Evolutionary conservation across 2,329 filamentous ascomycete species (phyloP).

Genomic region (Ampelomyces quisqualis): DNA sequence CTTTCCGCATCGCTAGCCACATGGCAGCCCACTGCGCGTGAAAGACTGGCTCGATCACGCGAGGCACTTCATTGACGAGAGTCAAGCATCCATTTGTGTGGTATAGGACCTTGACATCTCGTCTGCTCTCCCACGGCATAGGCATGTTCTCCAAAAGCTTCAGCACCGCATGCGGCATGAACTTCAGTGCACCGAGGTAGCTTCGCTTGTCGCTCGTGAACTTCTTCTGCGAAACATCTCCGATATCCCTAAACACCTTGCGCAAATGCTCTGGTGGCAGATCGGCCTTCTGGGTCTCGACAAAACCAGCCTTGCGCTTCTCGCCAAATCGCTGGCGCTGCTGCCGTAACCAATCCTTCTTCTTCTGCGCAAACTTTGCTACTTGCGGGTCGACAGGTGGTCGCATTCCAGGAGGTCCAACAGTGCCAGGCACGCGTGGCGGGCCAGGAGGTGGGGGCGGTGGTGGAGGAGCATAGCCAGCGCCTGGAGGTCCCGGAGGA

Average conservation of each 20-base stretch:
- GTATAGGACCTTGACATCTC: constrained; percentile 96
- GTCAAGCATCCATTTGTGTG: constrained; percentile 98
- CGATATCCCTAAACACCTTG: constrained; percentile 98
- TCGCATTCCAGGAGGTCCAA: constrained; percentile 64
- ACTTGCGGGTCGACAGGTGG: constrained; percentile 78
- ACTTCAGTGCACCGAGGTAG: constrained; percentile 95
- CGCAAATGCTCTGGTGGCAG: constrained; percentile 98
- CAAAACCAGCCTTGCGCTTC: constrained; percentile 93
- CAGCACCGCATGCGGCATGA: constrained; percentile 97
- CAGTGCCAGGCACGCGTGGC: constrained; percentile 52
- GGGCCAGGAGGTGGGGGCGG: constrained; percentile 59
- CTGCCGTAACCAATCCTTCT: constrained; percentile 94
- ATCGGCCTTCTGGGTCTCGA: constrained; percentile 97
- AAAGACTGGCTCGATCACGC: constrained; percentile 96
- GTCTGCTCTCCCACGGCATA: constrained; percentile 97
- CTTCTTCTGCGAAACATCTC: constrained; percentile 98
- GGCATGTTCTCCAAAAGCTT: constrained; percentile 99
- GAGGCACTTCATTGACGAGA: constrained; percentile 91
- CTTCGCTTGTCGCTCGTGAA: constrained; percentile 98
- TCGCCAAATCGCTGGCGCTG: constrained; percentile 94
- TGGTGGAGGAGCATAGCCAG: constrained; percentile 49
- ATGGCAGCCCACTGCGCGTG: constrained; percentile 99
- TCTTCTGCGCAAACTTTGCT: constrained; percentile 97
- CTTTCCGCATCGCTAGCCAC: constrained; percentile 98
- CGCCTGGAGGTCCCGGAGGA: constrained; percentile 30